Percentiles rank a stretch among this genome's conserved stretches.
Evolutionary conservation across 495 filamentous ascomycete genomes (phyloP).

Genomic region (Gamarada debralockiae): DNA sequence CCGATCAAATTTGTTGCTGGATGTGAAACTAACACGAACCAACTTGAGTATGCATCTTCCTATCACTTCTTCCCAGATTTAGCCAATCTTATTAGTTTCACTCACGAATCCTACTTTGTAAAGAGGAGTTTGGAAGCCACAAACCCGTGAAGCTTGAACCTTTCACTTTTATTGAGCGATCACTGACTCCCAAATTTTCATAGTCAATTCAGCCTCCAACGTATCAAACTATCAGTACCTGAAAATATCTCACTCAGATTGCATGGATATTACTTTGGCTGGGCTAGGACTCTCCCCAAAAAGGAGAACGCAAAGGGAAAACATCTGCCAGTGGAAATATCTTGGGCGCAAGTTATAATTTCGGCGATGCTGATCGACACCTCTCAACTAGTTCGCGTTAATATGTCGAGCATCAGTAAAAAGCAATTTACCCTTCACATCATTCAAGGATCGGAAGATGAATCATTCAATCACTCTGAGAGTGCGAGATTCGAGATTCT

Average conservation of each 20-base stretch:
- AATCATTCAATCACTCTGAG: constrained; percentile 26
- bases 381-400: constrained; percentile 30
- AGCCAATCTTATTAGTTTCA: constrained; percentile 38
- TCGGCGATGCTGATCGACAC: constrained; percentile 39
- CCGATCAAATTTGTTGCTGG: constrained; percentile 51
- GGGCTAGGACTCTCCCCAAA: constrained; percentile 38
- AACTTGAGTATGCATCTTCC: too few species aligned
- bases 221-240: neutral
- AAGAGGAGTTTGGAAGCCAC: too few species aligned
- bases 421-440: constrained; percentile 38
- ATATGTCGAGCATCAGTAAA: constrained; percentile 30
- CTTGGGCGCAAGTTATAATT: constrained; percentile 53
- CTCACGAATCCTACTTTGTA: too few species aligned
- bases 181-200: too few species aligned
- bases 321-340: constrained; percentile 16
- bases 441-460: constrained; percentile 42
- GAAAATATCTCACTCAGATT: constrained; percentile 44
- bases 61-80: constrained; percentile 30
- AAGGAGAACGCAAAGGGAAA: constrained; percentile 16
- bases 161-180: too few species aligned
- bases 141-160: too few species aligned
- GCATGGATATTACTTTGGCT: constrained; percentile 60
- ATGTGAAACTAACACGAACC: constrained; percentile 34
- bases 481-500: constrained; percentile 41
- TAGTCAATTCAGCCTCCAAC: too few species aligned